Conservation (phyloP, 805 yeast species). For the Kodamaea laetipori region DNA sequence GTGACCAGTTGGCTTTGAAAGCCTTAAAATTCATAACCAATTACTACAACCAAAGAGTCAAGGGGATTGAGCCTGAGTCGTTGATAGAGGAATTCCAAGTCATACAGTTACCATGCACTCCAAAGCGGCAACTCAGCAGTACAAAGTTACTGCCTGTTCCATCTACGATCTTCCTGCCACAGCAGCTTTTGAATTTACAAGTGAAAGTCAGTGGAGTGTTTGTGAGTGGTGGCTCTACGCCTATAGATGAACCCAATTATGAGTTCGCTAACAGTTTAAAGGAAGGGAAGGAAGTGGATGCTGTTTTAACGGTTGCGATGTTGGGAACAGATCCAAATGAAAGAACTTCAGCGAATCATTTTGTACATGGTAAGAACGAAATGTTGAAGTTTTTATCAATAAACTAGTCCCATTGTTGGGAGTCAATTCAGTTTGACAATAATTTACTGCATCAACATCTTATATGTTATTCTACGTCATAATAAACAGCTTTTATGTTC, state of each 20-base stretch:
- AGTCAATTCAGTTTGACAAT: too few relatives aligned
- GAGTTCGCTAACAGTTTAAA: constrained; percentile 51
- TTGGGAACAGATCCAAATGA: constrained; percentile 44
- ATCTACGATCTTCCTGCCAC: not conserved
- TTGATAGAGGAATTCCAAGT: constrained; percentile 29
- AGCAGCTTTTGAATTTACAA: not conserved
- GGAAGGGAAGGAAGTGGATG: constrained; percentile 37
- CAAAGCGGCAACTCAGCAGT: constrained; percentile 12
- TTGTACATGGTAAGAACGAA: constrained; percentile 70
- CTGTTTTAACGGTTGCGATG: constrained; percentile 60
- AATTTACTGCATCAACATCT: too few relatives aligned
- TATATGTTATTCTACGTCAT: too few relatives aligned
- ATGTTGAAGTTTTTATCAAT: constrained; percentile 53
- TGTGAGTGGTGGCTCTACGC: constrained; percentile 65
- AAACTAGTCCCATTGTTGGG: too few relatives aligned
- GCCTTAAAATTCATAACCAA: constrained; percentile 56
- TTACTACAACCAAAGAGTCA: constrained; percentile 27
- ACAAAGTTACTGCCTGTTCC: constrained; percentile 1
- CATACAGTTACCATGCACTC: constrained; percentile 24
- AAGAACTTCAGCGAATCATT: constrained; percentile 61
- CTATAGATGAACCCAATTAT: constrained; percentile 69
- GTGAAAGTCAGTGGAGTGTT: constrained; percentile 31
- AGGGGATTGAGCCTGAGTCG: constrained; percentile 17
- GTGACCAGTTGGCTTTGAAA: constrained; percentile 55
- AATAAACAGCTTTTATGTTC: too few relatives aligned